Evolutionary conservation across 345 rosid species (phyloP), one percentile per base, ranked within the genome.

Genomic region (Ceriops decandra): DNA sequence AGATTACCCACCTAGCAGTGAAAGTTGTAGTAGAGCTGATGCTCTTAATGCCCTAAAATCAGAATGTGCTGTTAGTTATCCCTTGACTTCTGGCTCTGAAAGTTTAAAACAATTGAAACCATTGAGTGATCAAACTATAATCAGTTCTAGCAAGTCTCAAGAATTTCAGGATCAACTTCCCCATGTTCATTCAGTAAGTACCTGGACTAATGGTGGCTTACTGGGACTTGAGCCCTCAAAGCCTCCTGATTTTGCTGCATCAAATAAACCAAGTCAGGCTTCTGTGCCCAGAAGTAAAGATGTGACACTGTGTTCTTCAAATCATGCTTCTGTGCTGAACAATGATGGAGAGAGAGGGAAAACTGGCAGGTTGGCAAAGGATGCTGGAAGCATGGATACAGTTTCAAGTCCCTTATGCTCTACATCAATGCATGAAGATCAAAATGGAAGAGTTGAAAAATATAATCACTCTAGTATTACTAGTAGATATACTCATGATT

Each of bases 131-230:
- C 67, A 57, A 42, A 67, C 64, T 62, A 67, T 70, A 53, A 68
- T 38, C 38, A 56, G 57, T 68, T 66, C 73, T 52, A 21, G 36
- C 56, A 76, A 73, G 28, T 68, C 78, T 75, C 84, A 61, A 60
- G 84, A 80, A 70, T 65, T 88, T 65, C 80, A 69, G 24, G 28
- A 79, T 57, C 81, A 80, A 73, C 68, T 63, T 74, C 66, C 81
- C 36, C 62, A 67, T 52, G 73, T 70, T 70, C 81, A 72, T 68
- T 60, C 96, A 38, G 84, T 88, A 52, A 77, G 79, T 42, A 76
- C 91, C 75, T 95, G 99, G 99, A 95, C 96, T 71, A 95, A 95
- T 68, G 97, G 99, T 31, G 85, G 95, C 57, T 84, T 95, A 60
- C 81, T 95, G 61, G 99, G 99, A 66, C 97, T 91, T 68, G 77